Conservation (phyloP, 2,329 filamentous ascomycete genomes). For the Colletotrichum viniferum region DNA sequence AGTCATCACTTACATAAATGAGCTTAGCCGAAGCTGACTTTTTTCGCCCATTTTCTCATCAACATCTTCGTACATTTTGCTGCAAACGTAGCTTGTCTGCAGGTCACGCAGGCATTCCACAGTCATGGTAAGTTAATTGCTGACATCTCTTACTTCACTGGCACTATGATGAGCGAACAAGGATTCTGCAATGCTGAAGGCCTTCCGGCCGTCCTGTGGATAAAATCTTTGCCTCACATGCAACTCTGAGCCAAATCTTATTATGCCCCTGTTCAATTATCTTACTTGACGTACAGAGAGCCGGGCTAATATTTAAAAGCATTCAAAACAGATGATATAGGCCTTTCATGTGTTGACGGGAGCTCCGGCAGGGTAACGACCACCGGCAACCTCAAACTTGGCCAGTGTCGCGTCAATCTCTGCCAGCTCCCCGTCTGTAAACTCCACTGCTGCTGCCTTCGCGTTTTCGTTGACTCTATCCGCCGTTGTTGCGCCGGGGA, state of each 20-base stretch:
- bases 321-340: background rate
- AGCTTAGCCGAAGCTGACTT: background rate
- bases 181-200: slow-evolving; percentile 57
- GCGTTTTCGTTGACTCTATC: slow-evolving; percentile 66
- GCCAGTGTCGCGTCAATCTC: slow-evolving; percentile 55
- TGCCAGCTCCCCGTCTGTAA: slow-evolving; percentile 54
- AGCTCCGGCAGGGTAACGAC: slow-evolving; percentile 47
- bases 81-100: background rate
- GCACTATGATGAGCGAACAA: slow-evolving; percentile 32
- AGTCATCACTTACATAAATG: slow-evolving; percentile 7
- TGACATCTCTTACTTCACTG: slow-evolving; percentile 26
- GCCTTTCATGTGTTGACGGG: slow-evolving; percentile 40
- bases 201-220: slow-evolving; percentile 33
- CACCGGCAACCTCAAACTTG: slow-evolving; percentile 52
- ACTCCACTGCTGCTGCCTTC: slow-evolving; percentile 49
- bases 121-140: slow-evolving; percentile 25
- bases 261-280: background rate
- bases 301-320: background rate
- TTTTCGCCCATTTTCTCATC: background rate
- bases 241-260: slow-evolving; percentile 10
- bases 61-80: background rate
- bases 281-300: background rate
- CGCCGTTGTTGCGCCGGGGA: slow-evolving; percentile 66
- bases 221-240: slow-evolving; percentile 27
- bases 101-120: background rate